Conservation (phyloP, 2,329 filamentous ascomycete genomes). For the Rutstroemia sydowiana region DNA sequence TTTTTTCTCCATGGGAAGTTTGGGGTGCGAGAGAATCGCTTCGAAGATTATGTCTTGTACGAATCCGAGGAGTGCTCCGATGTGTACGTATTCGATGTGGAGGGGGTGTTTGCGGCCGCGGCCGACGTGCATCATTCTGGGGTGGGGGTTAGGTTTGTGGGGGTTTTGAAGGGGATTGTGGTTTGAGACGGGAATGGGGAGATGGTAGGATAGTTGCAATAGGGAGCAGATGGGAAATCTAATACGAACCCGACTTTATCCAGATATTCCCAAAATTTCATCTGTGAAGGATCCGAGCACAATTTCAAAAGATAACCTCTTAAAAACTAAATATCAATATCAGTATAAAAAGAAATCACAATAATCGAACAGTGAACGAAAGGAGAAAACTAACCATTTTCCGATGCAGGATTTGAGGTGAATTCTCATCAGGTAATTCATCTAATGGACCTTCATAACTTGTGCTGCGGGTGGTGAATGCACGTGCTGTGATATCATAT, state of each 20-base stretch:
- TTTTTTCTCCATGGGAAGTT: constrained; percentile 59
- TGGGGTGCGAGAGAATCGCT: constrained; percentile 56
- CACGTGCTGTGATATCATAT: constrained; percentile 75
- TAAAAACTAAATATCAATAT: neutral
- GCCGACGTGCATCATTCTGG: constrained; percentile 9
- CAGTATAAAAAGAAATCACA: neutral
- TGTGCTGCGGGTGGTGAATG: constrained; percentile 57
- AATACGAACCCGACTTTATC: constrained; percentile 60
- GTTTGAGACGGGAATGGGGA: neutral
- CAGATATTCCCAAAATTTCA: constrained; percentile 60
- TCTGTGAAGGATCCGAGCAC: constrained; percentile 5
- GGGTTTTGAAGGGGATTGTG: neutral
- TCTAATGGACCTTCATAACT: constrained; percentile 51
- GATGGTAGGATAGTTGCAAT: neutral
- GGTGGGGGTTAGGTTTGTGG: neutral
- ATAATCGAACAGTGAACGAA: too few species aligned
- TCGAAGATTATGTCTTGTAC: constrained; percentile 74
- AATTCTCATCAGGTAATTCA: constrained; percentile 25
- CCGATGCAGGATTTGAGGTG: constrained; percentile 66
- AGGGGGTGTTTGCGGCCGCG: constrained; percentile 5
- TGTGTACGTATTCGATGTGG: constrained; percentile 64
- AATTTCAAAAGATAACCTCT: constrained; percentile 3
- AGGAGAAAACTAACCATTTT: constrained; percentile 18
- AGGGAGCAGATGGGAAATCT: neutral
- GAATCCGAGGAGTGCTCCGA: constrained; percentile 63